Evolutionary conservation across 441 rosid species (phyloP), one percentile per base, ranked within the genome.

Genomic region (Pelargonium fulgidum): DNA sequence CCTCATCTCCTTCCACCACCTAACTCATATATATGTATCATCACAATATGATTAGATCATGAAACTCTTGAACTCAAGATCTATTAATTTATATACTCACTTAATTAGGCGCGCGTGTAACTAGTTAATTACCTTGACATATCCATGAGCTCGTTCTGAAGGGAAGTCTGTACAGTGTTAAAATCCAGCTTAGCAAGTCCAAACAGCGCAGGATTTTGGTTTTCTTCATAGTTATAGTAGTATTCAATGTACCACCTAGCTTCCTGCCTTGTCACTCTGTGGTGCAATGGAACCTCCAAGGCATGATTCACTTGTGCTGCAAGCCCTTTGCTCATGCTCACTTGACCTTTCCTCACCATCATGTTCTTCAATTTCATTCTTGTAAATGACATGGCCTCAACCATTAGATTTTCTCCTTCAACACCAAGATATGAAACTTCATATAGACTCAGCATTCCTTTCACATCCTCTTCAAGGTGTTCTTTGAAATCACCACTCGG

Each of bases 261-360:
- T 67, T 83, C 88, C 0, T 71, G 66, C 70, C 77, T 67, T 9
- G 20, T 17, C 69, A 70, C 75, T 71, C 77, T 65, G 4, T 71
- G 67, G 19, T 76, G 77, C 54, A 79, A 61, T 2, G 86, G 89
- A 24, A 75, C 72, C 45, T 87, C 88, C 9, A 81, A 45, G 5
- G 81, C 77, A 5, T 75, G 83, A 2, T 3, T 62, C 36, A 80
- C 63, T 14, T 56, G 50, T 1, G 65, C 65, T 19, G 42, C 36
- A 17, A 73, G 26, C 8, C 42, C 41, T 26, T 65, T 36, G 33
- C 48, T 22, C n/a, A n/a, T n/a, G n/a, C n/a, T n/a, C n/a, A n/a
- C n/a, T n/a, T n/a, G n/a, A n/a, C n/a, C n/a, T n/a, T n/a, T n/a
- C n/a, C n/a, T n/a, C n/a, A n/a, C n/a, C n/a, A n/a, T n/a, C n/a